Conservation (phyloP, 495 filamentous ascomycete genomes). For the Letharia lupina region DNA sequence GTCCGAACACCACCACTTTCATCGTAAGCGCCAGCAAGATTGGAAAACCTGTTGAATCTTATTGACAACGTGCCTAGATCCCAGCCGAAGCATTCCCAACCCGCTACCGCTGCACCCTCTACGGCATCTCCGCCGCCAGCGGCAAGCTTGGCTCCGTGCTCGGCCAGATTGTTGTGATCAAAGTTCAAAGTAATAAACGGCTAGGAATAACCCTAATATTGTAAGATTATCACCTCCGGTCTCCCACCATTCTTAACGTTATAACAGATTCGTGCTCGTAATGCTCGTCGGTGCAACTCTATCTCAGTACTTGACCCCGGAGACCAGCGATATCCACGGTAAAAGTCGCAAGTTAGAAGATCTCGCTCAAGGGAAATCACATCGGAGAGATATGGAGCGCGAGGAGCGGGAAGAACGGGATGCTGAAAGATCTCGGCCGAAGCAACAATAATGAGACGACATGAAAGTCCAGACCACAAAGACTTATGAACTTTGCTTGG, state of each 20-base stretch:
- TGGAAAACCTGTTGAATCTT: not conserved
- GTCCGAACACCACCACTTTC: constrained; percentile 53
- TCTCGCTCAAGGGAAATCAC: constrained; percentile 11
- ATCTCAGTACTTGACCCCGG: constrained; percentile 14
- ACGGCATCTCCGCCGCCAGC: constrained; percentile 46
- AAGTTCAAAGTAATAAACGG: constrained; percentile 9
- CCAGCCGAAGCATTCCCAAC: constrained; percentile 56
- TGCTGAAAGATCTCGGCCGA: not conserved
- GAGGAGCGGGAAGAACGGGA: constrained; percentile 8
- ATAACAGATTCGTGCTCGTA: constrained; percentile 19
- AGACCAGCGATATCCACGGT: constrained; percentile 18
- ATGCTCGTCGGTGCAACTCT: constrained; percentile 20
- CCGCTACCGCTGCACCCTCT: constrained; percentile 48
- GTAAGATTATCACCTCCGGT: not conserved
- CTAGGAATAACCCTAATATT: constrained; percentile 17
- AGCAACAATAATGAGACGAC: constrained; percentile 1
- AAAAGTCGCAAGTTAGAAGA: constrained; percentile 18
- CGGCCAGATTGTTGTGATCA: constrained; percentile 44
- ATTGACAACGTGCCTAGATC: constrained; percentile 27
- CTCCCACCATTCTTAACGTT: constrained; percentile 2
- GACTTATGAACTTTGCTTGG: not conserved
- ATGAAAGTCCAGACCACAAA: not conserved
- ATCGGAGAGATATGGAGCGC: constrained; percentile 6
- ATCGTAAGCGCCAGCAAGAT: constrained; percentile 32
- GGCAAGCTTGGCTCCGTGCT: constrained; percentile 54